Evolutionary conservation across 768 basidiomycete species (phyloP), one percentile per base, ranked within the genome.

Genomic region (Symmetrospora coprosmae): DNA sequence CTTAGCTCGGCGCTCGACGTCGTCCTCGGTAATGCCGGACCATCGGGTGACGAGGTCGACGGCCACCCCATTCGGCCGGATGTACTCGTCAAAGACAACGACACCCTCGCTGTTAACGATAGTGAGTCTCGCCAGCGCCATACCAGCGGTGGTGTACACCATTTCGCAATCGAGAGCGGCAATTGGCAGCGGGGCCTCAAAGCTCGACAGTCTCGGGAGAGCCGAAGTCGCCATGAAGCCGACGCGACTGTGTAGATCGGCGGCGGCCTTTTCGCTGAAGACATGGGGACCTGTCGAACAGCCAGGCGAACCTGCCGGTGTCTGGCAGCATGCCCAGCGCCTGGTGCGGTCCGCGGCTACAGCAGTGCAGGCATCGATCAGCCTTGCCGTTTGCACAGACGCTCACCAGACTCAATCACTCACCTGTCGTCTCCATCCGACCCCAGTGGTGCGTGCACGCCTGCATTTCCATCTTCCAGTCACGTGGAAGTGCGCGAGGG

Each of bases 111-210:
- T 74, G 1, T 87, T 88, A 1, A 97, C 81, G 6, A 92, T 80
- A 0, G 91, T 94, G 1, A 94, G 82, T 2, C 94, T 80, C 2
- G 89, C 92, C 2, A 94, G 81, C 21, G 84, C 82, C 78, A 88
- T 81, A 0, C 94, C 94, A 4, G 85, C 86, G 0, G 91, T 96
- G 0, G 88, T 86, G 74, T 91, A 89, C 8, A 96, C 78, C 86
- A 97, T 89, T 73, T 99, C 94, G 69, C 94, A 97, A 71, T 99
- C 94, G 49, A 97, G 75, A 0, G 87, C 87, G 4, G 83, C 86
- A 3, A 96, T 79, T 59, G 90, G 86, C 43, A 87, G 73, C 1
- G 78, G 75, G n/a, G 50, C 23, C 7, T 50, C 74, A 1, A 51
- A 7, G 6, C 27, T 35, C n/a, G n/a, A n/a, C n/a, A n/a, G n/a